Evolutionary conservation across 352 stramenopile genomes (phyloP).

Genomic region (Phytophthora ohioensis): DNA sequence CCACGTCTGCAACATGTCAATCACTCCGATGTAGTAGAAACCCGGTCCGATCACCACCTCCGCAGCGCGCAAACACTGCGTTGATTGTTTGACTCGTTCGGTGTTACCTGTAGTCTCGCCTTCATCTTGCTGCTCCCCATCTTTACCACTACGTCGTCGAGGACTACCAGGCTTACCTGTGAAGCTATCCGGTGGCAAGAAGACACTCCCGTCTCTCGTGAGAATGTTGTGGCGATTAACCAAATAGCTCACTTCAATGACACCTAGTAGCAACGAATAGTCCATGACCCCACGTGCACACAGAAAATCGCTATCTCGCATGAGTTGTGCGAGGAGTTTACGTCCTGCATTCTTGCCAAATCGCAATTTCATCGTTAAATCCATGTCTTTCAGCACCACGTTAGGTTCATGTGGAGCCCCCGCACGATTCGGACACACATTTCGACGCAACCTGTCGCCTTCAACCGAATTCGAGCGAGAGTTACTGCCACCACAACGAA

Average conservation of each 20-base stretch:
- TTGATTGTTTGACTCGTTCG: constrained; percentile 64
- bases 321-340: constrained; percentile 68
- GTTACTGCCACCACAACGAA: constrained; percentile 51
- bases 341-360: constrained; percentile 57
- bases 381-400: constrained; percentile 84
- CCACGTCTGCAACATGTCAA: constrained; percentile 90
- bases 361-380: constrained; percentile 78
- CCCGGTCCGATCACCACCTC: constrained; percentile 85
- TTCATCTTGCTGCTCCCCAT: constrained; percentile 30
- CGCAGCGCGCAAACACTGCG: constrained; percentile 65
- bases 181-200: constrained; percentile 40
- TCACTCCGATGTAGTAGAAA: constrained; percentile 90
- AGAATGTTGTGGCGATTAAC: constrained; percentile 76
- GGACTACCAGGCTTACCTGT: constrained; percentile 11
- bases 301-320: constrained; percentile 75
- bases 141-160: constrained; percentile 10
- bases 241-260: constrained; percentile 83
- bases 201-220: constrained; percentile 65
- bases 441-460: constrained; percentile 33
- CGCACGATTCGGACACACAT: constrained; percentile 69
- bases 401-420: constrained; percentile 70
- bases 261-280: constrained; percentile 83
- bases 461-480: constrained; percentile 23
- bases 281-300: constrained; percentile 84
- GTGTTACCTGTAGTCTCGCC: not conserved